These are phyloP conservation scores for Calamus simplicifolius DNA, from an alignment of 176 grass and related monocot genomes.

Conservation along the genomic window DNA sequence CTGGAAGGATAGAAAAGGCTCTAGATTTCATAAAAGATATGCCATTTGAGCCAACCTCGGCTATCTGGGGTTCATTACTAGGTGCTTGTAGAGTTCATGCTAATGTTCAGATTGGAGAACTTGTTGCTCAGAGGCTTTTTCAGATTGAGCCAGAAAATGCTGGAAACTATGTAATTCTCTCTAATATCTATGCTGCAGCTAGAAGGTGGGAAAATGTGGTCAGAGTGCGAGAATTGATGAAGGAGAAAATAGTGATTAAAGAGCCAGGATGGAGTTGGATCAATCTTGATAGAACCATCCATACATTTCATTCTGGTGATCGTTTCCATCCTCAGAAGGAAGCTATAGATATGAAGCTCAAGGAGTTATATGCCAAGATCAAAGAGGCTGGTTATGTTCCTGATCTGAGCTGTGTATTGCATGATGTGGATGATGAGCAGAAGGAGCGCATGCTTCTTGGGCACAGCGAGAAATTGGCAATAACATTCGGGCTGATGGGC, in stretches of 20 bases:
- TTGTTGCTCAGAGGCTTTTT: constrained; percentile 55
- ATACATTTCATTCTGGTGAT: constrained; percentile 49
- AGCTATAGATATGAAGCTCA: constrained; percentile 49
- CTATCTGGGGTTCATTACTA: constrained; percentile 64
- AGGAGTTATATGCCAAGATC: constrained; percentile 44
- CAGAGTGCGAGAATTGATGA: constrained; percentile 53
- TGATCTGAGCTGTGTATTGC: constrained; percentile 59
- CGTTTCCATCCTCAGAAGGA: constrained; percentile 47
- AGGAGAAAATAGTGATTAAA: constrained; percentile 51
- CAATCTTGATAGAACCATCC: constrained; percentile 55
- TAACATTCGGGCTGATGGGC: constrained; percentile 71
- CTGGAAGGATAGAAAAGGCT: constrained; percentile 48
- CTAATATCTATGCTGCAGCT: constrained; percentile 73
- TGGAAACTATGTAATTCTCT: constrained; percentile 80
- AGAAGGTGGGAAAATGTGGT: constrained; percentile 65
- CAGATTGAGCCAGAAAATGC: constrained; percentile 64
- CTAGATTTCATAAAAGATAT: constrained; percentile 42
- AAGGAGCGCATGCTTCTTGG: constrained; percentile 63
- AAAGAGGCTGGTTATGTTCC: constrained; percentile 67
- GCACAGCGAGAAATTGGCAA: constrained; percentile 66
- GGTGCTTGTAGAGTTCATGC: constrained; percentile 63
- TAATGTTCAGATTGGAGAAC: constrained; percentile 42
- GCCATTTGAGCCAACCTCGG: constrained; percentile 55
- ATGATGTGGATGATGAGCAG: constrained; percentile 83
- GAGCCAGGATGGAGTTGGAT: constrained; percentile 67